These are phyloP conservation scores for Acer negundo DNA, from an alignment of 345 rosid genomes.

Conservation along the genomic window DNA sequence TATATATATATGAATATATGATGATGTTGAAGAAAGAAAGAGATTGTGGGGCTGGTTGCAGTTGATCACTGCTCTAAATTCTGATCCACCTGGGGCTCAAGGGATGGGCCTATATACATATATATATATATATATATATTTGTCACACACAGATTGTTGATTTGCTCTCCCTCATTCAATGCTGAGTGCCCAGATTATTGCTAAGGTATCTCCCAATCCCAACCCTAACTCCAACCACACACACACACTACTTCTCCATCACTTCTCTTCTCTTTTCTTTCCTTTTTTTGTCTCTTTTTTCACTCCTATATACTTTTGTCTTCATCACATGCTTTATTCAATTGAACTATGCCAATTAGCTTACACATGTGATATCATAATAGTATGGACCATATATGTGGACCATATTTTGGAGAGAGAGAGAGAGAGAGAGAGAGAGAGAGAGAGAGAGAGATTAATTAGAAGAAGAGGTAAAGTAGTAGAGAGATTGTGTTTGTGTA, in stretches of 20 bases:
- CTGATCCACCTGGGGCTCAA: conserved; percentile 30
- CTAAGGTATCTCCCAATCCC: conserved; percentile 6
- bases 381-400: not conserved
- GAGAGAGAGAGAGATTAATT: not conserved
- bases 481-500: not conserved
- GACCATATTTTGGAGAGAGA: not conserved
- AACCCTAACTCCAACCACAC: not conserved
- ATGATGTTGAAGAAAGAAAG: not conserved
- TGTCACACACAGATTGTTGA: not conserved
- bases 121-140: not conserved
- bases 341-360: not conserved
- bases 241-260: not conserved
- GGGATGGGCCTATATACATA: conserved; percentile 20
- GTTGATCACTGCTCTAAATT: not conserved
- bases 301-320: not conserved
- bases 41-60: not conserved
- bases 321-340: not conserved
- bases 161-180: conserved; percentile 36
- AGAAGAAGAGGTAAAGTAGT: not conserved
- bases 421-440: not conserved
- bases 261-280: not conserved
- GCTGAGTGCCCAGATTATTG: conserved; percentile 18
- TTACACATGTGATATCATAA: not conserved
- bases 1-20: not conserved
- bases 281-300: not conserved